Evolutionary conservation across 1,139 yeast genomes (phyloP).

Genomic region (Keqinozyma sinolaborantium): DNA sequence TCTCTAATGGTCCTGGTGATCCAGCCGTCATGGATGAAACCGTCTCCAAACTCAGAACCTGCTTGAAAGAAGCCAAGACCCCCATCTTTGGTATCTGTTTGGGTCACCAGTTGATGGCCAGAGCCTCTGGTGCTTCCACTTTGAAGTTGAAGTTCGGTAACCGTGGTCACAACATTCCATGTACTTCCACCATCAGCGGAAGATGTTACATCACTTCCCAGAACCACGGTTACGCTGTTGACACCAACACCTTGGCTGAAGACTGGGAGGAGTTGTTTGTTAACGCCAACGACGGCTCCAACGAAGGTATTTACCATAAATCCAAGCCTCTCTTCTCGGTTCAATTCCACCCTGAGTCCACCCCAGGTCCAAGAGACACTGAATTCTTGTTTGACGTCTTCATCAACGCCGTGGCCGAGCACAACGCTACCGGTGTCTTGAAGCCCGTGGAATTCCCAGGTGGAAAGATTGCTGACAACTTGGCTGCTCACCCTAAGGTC

Average conservation of each 20-base stretch:
- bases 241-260: conserved; percentile 61
- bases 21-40: conserved; percentile 79
- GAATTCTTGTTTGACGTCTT: conserved; percentile 95
- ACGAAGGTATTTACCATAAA: conserved; percentile 95
- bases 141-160: conserved; percentile 94
- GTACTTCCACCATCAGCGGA: conserved; percentile 89
- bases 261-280: conserved; percentile 96
- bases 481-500: conserved; percentile 68
- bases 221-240: conserved; percentile 98
- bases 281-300: conserved; percentile 95
- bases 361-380: conserved; percentile 99
- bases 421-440: conserved; percentile 49
- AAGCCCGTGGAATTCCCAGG: conserved; percentile 90
- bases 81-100: conserved; percentile 97
- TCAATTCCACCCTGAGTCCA: conserved; percentile 98
- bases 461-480: conserved; percentile 70
- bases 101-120: conserved; percentile 96
- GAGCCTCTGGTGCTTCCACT: conserved; percentile 94
- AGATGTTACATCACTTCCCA: conserved; percentile 98
- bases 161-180: conserved; percentile 99
- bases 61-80: conserved; percentile 58
- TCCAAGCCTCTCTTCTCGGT: conserved; percentile 93
- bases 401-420: conserved; percentile 73
- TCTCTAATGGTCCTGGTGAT: conserved; percentile 99
- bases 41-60: conserved; percentile 55